Evolutionary conservation across 2,329 filamentous ascomycete genomes (phyloP).

Genomic region (Gyromitra esculenta): DNA sequence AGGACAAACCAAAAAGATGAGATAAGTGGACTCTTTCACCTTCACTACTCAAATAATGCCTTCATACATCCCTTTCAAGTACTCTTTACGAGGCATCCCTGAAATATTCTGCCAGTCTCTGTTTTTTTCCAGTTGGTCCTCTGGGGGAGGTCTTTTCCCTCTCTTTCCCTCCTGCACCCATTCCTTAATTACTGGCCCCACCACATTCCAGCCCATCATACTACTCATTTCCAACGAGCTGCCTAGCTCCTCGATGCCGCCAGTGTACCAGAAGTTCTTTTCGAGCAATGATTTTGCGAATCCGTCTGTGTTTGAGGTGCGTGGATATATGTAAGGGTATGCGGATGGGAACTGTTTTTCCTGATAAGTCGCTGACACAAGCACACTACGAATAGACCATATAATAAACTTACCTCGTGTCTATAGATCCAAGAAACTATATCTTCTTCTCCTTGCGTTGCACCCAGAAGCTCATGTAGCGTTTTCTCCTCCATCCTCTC

Average conservation of each 20-base stretch:
- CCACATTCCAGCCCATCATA: conserved; percentile 87
- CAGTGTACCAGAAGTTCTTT: conserved; percentile 74
- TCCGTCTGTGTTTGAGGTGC: conserved; percentile 66
- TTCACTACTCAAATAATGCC: conserved; percentile 1
- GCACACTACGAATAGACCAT: not conserved
- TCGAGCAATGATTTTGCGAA: conserved; percentile 80
- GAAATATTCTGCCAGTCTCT: not conserved
- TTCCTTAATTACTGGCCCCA: conserved; percentile 73
- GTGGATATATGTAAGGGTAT: conserved; percentile 61
- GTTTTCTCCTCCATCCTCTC: conserved; percentile 59
- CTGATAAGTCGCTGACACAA: not conserved
- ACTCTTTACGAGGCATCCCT: not conserved
- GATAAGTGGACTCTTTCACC: not conserved
- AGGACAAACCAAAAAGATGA: not conserved
- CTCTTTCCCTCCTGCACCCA: conserved; percentile 60
- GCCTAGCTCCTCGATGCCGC: conserved; percentile 88
- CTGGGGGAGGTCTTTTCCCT: conserved; percentile 31
- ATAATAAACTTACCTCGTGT: conserved; percentile 52
- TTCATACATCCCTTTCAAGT: conserved; percentile 14
- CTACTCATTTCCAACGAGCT: conserved; percentile 97
- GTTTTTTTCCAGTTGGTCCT: not conserved
- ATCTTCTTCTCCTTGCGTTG: conserved; percentile 29
- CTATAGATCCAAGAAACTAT: conserved; percentile 53
- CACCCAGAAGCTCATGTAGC: conserved; percentile 42
- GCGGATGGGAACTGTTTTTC: conserved; percentile 18